These are phyloP conservation scores for Kodamaea anthophila DNA, from an alignment of 1,139 yeast genomes.

Conservation along the genomic window DNA sequence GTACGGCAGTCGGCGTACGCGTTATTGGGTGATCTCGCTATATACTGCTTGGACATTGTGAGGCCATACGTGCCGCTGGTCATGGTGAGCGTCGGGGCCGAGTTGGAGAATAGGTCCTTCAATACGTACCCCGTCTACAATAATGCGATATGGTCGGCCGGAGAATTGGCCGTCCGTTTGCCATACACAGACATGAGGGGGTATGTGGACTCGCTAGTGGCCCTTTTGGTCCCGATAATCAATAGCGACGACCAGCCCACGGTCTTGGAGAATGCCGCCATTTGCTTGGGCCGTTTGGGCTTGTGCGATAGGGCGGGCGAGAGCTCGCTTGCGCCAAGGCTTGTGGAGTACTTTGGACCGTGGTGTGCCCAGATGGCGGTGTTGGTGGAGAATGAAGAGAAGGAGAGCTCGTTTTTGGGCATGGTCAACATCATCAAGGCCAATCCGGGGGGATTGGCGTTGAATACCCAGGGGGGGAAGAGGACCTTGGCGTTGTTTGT, in stretches of 20 bases:
- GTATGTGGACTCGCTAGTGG: slow-evolving; percentile 56
- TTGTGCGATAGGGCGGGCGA: slow-evolving; percentile 46
- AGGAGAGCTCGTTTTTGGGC: slow-evolving; percentile 73
- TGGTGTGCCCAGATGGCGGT: slow-evolving; percentile 68
- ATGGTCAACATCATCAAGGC: slow-evolving; percentile 59
- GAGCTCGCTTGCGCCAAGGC: slow-evolving; percentile 46
- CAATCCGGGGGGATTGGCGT: slow-evolving; percentile 63
- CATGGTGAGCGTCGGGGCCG: slow-evolving; percentile 62
- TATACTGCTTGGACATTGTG: slow-evolving; percentile 52
- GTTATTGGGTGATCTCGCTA: slow-evolving; percentile 79
- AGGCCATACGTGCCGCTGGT: slow-evolving; percentile 53
- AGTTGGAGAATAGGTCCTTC: slow-evolving; percentile 47
- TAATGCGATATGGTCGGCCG: slow-evolving; percentile 92
- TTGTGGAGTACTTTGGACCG: slow-evolving; percentile 48
- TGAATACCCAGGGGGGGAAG: slow-evolving; percentile 40
- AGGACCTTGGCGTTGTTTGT: slow-evolving; percentile 51
- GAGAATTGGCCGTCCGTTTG: slow-evolving; percentile 71
- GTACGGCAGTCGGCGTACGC: slow-evolving; percentile 94
- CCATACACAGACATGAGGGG: slow-evolving; percentile 46
- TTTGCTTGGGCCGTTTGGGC: slow-evolving; percentile 88
- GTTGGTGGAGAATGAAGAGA: slow-evolving; percentile 71
- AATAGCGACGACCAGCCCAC: slow-evolving; percentile 53
- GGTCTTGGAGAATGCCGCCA: slow-evolving; percentile 85
- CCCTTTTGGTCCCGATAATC: slow-evolving; percentile 60
- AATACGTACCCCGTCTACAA: slow-evolving; percentile 63